These are phyloP conservation scores for Asparagopsis taxiformis DNA, from an alignment of 31 red algal species.

Conservation along the genomic window DNA sequence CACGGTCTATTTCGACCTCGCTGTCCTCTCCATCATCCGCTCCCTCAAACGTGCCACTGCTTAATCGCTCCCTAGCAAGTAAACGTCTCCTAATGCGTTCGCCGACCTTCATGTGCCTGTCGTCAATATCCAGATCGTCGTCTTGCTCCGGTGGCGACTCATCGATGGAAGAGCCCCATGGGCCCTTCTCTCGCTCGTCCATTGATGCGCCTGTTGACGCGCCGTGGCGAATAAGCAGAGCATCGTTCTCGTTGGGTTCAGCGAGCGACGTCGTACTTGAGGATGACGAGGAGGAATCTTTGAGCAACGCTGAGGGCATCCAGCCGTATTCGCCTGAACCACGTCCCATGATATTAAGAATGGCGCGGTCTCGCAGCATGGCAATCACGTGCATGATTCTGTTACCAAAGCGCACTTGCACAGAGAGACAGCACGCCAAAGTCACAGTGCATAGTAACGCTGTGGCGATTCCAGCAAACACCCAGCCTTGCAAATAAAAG, in stretches of 20 bases:
- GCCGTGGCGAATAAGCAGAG: slow-evolving; percentile 11
- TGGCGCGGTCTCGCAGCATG: slow-evolving; percentile 40
- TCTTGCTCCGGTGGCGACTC: not conserved
- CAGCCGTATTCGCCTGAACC: slow-evolving; percentile 12
- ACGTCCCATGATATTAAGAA: slow-evolving; percentile 18
- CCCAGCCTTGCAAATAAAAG: slow-evolving; percentile 74
- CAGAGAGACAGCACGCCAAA: slow-evolving; percentile 44
- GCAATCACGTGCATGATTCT: slow-evolving; percentile 44
- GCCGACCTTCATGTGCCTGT: not conserved
- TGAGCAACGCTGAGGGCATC: slow-evolving; percentile 5
- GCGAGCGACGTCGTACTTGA: slow-evolving; percentile 33
- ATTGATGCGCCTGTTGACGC: not conserved
- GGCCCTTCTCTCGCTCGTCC: not conserved
- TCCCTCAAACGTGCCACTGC: not conserved
- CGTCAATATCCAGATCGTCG: not conserved
- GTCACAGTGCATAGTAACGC: slow-evolving; percentile 42
- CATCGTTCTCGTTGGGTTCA: slow-evolving; percentile 14
- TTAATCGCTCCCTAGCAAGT: not conserved
- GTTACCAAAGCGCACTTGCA: slow-evolving; percentile 41
- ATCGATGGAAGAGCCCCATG: not conserved
- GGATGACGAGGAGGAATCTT: slow-evolving; percentile 24
- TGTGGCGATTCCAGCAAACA: slow-evolving; percentile 37
- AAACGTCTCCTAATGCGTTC: not conserved
- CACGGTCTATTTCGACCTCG: slow-evolving; percentile 17
- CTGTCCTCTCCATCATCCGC: slow-evolving; percentile 16